phyloP scores from a whole-genome alignment of 176 grass and related monocot genomes.

The Chrysopogon serrulatus region DNA sequence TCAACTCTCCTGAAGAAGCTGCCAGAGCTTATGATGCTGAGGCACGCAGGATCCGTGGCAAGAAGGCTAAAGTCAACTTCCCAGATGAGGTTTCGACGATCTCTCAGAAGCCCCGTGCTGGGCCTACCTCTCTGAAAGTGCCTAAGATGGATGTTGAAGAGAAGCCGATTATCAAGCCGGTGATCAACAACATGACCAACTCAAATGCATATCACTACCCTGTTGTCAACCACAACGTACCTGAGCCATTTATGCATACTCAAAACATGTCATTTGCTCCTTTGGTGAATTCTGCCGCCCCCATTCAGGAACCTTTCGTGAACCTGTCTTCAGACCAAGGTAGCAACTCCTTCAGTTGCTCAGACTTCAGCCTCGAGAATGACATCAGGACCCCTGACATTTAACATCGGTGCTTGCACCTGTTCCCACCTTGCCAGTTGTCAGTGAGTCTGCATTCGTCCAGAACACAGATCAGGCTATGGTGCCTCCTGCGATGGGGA shows the following conservation, averaged over 20 bases:
- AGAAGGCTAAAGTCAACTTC: constrained; percentile 98
- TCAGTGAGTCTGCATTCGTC: constrained; percentile 16
- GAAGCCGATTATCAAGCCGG: constrained; percentile 25
- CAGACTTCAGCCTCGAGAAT: constrained; percentile 40
- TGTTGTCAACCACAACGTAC: constrained; percentile 16
- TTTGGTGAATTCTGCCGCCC: constrained; percentile 1
- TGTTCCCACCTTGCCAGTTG: constrained; percentile 11
- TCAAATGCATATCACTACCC: constrained; percentile 23
- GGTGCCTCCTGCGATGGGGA: constrained; percentile 15
- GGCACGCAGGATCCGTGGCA: constrained; percentile 88
- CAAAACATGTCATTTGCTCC: constrained; percentile 22
- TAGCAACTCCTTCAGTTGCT: constrained; percentile 51
- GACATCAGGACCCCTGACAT: constrained; percentile 36
- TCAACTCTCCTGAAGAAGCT: constrained; percentile 90
- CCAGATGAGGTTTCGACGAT: constrained; percentile 37
- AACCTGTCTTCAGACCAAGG: constrained; percentile 73
- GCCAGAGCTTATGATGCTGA: constrained; percentile 87
- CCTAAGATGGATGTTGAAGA: constrained; percentile 9
- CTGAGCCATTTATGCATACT: constrained; percentile 30
- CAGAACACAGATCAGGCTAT: neutral
- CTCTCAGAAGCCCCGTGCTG: constrained; percentile 18
- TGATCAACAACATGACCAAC: constrained; percentile 3
- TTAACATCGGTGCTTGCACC: constrained; percentile 31
- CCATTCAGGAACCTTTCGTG: constrained; percentile 22
- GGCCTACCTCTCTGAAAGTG: constrained; percentile 2